Base-by-base conservation (phyloP, 2,329 filamentous ascomycete genomes). In the Fusarium beomiforme region DNA sequence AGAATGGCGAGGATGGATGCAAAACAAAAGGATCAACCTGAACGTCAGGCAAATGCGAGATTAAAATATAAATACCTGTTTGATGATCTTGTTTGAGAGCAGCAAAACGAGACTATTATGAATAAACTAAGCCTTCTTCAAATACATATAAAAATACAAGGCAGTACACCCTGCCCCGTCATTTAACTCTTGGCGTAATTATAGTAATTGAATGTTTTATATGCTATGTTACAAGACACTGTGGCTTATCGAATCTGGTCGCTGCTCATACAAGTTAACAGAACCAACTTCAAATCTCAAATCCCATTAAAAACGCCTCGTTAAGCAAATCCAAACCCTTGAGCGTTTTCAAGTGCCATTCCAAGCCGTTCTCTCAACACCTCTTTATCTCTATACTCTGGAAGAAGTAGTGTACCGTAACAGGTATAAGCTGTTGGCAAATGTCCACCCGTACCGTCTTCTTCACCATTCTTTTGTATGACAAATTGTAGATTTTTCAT, bases 401-500 rank as follows among this genome's bases (percentile, higher is more conserved):
- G 96, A 67, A 99, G 80, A 71, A 97, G 82, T 47, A 99, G 82
- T 50, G 93, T 95, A 3, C 95, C 94, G 82, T 97, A 98, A 81
- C 96, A 99, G 0, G 96, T 99, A 76, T 94, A 92, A 67, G 93
- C 95, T 8, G 92, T 97, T 6, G 96, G 96, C 74, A 99, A 77
- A 69, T 88, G 87, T 0, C 86, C 87, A 5, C 79, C 78, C 3
- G 84, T 83, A 4, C 82, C 85, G 10, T 85, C 83, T 71, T 88
- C 91, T 59, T 90, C 85, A 19, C 93, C 90, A 77, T 94, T 94
- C 75, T 88, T 90, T 80, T 95, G 92, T 44, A 99, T 87, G 17
- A 93, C 89, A 80, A 98, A 98, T 76, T 92, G 90, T 49, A 98
- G 84, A 74, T 92, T 94, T 69, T 89, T 88, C 77, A 95, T 90